Conservation (phyloP, 768 basidiomycete species). For the Naganishia friedmannii region DNA sequence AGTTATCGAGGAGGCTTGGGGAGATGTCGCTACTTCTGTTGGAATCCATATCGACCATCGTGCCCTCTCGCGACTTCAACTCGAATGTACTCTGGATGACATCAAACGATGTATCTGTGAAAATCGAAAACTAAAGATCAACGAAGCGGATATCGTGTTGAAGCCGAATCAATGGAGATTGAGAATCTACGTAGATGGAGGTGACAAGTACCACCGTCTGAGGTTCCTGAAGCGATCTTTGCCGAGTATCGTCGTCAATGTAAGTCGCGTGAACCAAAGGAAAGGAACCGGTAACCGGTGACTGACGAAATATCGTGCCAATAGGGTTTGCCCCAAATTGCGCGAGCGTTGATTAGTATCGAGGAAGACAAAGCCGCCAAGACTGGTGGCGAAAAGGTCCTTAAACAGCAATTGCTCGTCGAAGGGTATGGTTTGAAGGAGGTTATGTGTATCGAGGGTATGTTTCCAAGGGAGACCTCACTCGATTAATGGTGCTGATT, state of each 20-base stretch:
- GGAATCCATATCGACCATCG: slow-evolving; percentile 86
- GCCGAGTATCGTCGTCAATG: slow-evolving; percentile 86
- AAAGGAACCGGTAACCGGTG: not conserved
- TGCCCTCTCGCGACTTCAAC: slow-evolving; percentile 64
- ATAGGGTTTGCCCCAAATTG: slow-evolving; percentile 79
- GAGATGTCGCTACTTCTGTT: slow-evolving; percentile 84
- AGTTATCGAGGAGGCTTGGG: slow-evolving; percentile 93
- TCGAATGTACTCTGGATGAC: slow-evolving; percentile 87
- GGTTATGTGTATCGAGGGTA: slow-evolving; percentile 96
- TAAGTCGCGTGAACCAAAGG: slow-evolving; percentile 40
- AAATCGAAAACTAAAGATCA: slow-evolving; percentile 86
- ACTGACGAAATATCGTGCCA: not conserved
- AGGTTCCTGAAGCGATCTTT: slow-evolving; percentile 81
- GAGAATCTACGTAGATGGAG: slow-evolving; percentile 53
- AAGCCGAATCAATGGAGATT: slow-evolving; percentile 51
- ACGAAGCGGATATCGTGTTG: slow-evolving; percentile 61
- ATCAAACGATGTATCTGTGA: slow-evolving; percentile 86
- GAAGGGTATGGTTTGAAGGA: slow-evolving; percentile 95
- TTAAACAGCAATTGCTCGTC: slow-evolving; percentile 87
- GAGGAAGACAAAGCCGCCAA: slow-evolving; percentile 56
- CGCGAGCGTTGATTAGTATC: slow-evolving; percentile 92
- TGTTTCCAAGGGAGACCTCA: slow-evolving; percentile 27
- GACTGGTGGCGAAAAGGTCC: slow-evolving; percentile 60
- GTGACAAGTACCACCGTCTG: slow-evolving; percentile 56
- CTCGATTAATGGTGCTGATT: not conserved